Base-by-base conservation (phyloP, 139 green algal species). In the Ulvella scutata region DNA sequence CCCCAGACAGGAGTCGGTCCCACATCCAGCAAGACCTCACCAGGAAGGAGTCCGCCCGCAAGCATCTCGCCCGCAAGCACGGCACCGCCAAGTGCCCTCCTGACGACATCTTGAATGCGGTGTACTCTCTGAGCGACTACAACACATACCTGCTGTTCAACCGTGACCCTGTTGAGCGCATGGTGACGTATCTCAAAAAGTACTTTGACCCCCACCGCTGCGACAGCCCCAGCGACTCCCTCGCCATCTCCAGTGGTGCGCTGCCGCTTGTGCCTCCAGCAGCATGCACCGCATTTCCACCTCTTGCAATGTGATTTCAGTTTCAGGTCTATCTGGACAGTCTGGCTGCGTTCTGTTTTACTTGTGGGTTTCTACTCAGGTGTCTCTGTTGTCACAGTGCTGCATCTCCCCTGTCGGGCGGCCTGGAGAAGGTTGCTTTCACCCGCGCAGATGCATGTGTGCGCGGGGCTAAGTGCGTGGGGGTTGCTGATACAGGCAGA, bases 121-220 rank as follows among this genome's bases (percentile, higher is more conserved):
- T 98, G 17, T 97, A 97, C 87, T 91, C 83, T 74, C 88, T 97
- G 67, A 79, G 76, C 28, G 93, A 98, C 85, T 95, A 97, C 87
- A 96, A 97, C 87, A 83, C 80, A 26, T 98, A 88, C 87, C 87
- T 97, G 76, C 77, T 91, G 1, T 97, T 94, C 82, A 97, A 96
- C 83, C 82, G 86, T 23, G 90, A 94, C 82, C 91, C 91, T 21
- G 81, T 94, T 0, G 89, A 93, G 78, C 77, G 82, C 61, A 88
- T 91, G 82, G 87, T 93, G 13, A 61, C 23, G 3, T 88, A 84
- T 75, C 78, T 93, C 60, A 28, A 76, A 3, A 61, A 37, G 6
- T 83, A 81, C 72, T 91, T 88, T 76, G 7, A 59, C 28, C 80
- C 83, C 3, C n/a, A n/a, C n/a, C 39, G 74, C 31, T 36, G 33